These are phyloP conservation scores for Pisolithus sp. DNA, from an alignment of 768 basidiomycete species.

Conservation along the genomic window DNA sequence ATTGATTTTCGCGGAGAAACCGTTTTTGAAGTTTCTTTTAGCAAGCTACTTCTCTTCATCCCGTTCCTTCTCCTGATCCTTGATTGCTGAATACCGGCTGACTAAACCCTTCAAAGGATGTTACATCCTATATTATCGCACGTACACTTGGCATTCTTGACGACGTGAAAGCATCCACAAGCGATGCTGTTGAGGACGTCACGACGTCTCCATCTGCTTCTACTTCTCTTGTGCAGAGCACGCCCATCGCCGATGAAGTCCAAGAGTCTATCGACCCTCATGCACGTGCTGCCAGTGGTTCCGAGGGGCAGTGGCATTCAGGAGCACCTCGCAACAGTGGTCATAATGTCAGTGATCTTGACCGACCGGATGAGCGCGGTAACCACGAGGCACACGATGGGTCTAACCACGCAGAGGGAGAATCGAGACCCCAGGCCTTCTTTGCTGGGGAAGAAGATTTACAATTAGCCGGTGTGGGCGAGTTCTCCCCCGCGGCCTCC, in stretches of 20 bases:
- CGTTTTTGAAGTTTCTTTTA: background rate
- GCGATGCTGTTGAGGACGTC: constrained; percentile 35
- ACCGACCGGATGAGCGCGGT: background rate
- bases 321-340: background rate
- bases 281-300: background rate
- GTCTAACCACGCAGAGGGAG: background rate
- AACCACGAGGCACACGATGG: background rate
- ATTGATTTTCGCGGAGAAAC: background rate
- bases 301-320: background rate
- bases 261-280: constrained; percentile 13
- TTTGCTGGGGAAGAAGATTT: constrained; percentile 47
- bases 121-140: constrained; percentile 75
- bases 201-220: background rate
- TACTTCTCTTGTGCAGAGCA: constrained; percentile 3
- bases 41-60: background rate
- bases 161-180: constrained; percentile 66
- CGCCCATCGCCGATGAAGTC: constrained; percentile 1
- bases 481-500: constrained; percentile 68
- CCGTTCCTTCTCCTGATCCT: background rate
- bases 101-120: constrained; percentile 43
- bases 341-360: background rate
- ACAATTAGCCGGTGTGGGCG: constrained; percentile 61
- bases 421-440: constrained; percentile 34
- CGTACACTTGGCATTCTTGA: constrained; percentile 76
- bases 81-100: background rate